phyloP scores from a whole-genome alignment of 192 early-diverging fungal genomes.

The Entophlyctis helioformis region DNA sequence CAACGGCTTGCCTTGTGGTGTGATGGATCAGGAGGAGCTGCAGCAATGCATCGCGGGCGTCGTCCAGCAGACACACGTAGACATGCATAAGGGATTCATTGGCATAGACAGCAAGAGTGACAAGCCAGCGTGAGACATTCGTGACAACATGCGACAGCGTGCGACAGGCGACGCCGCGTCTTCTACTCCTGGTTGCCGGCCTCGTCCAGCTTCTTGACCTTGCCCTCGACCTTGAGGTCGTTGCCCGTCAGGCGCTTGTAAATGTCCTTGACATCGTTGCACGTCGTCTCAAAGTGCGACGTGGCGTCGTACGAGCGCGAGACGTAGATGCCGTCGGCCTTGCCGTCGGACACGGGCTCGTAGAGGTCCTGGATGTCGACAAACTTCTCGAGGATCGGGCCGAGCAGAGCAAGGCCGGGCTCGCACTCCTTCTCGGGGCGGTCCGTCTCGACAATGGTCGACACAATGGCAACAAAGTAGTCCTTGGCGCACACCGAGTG shows the following conservation, averaged over 20 bases:
- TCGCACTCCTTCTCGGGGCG: constrained; percentile 86
- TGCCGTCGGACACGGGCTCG: constrained; percentile 80
- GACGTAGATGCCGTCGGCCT: constrained; percentile 71
- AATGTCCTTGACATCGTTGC: constrained; percentile 88
- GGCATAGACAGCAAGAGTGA: no score
- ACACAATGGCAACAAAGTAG: constrained; percentile 90
- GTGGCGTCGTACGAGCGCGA: constrained; percentile 96
- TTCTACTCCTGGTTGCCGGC: neutral
- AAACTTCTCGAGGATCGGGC: constrained; percentile 85
- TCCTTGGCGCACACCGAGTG: constrained; percentile 90
- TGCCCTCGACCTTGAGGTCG: constrained; percentile 44
- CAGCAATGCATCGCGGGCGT: no score
- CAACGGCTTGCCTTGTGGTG: no score
- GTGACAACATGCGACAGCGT: no score
- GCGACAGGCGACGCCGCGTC: no score
- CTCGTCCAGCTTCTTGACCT: constrained; percentile 41
- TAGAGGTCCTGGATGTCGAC: constrained; percentile 73
- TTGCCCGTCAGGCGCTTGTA: constrained; percentile 57
- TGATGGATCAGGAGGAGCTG: no score
- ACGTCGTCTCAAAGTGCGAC: constrained; percentile 97
- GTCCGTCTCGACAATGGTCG: constrained; percentile 86
- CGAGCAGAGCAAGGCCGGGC: constrained; percentile 78
- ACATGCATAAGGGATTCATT: no score
- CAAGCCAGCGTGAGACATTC: no score
- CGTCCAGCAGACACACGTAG: no score